Base-by-base conservation (phyloP, 768 basidiomycete species). In the Leccinum uliginosum region DNA sequence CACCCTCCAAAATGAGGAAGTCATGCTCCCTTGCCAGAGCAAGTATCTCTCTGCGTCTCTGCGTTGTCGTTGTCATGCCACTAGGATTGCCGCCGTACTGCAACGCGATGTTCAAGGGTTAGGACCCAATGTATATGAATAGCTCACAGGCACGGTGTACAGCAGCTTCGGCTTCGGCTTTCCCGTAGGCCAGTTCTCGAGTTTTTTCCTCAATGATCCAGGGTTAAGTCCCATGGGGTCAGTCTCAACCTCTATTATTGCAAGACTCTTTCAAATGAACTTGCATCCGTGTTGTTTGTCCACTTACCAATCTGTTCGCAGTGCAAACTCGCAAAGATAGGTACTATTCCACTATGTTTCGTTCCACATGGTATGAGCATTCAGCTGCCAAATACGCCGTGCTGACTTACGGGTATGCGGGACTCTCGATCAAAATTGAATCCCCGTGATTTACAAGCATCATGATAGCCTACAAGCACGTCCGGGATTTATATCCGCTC, bases 61-160 rank as follows among this genome's bases (percentile, higher is more conserved):
- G 81, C 17, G 80, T 69, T 0, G 85, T 80, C 3, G 85, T 81
- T 6, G 89, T 90, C 69, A 82, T 83, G 5, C 91, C 91, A 7
- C 86, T 86, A 5, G 88, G 88, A 67, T 93, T 91, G 57, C 85
- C 85, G 32, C 91, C 91, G 59, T 85, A 84, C 83, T 86, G 55
- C 8, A 30, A 55, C 46, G 19, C 10, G 6, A 6, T 45, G 52
- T 50, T 32, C 6, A 1, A 46, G 21, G 29, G 54, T 50, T 53
- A 43, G 45, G 30, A 48, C 19, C 51, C 29, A 43, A 15, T 12
- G 38, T 29, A 10, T 10, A 11, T 24, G 27, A 32, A 40, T 26
- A 23, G 19, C 78, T 48, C 67, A 85, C 85, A 6, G 81, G 84
- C 26, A 91, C 83, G 11, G 82, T 90, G 72, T 94, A 93, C 21